Base-by-base conservation (phyloP, 139 green algal genomes). In the Chlamydomonas sp. region DNA sequence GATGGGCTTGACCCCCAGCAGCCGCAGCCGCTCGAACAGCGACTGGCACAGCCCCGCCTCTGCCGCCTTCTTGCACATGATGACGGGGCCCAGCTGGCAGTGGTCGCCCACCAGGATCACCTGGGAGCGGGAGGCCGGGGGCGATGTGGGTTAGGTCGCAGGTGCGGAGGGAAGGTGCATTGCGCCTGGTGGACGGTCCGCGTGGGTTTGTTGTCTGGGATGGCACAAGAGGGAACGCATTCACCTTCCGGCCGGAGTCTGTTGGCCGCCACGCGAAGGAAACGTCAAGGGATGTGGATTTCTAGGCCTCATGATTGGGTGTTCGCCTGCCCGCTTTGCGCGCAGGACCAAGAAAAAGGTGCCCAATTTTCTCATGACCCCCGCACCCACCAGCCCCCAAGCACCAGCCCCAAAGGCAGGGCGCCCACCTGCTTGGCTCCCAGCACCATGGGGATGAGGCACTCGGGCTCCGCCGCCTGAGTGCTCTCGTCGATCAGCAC, bases 81-180 rank as follows among this genome's bases (percentile, higher is more conserved):
- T 97, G 77, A 99, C 96, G 20, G 98, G 97, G 3, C 96, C 96
- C 80, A 98, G 94, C 95, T 98, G 98, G 93, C 97, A 99, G 93
- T 99, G 97, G 93, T 99, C 98, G 18, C 98, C 98, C 62, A 99
- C 98, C 79, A 99, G 93, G 3, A 99, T 94, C 2, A 97, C 92
- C 93, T 96, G 89, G 66, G 75, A 7, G 62, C 20, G 31, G 6
- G 49, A 3, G 60, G 49, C 69, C 2, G 57, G 16, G 12, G 71
- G 63, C 60, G 60, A 3, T 16, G 59, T 16, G 5, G 60, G 15
- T 14, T 57, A 57, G 57, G 5, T n/a, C 57, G 75, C 2, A 63
- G 57, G 75, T 57, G n/a, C n/a, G 4, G 73, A 60, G 4, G 4
- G 73, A 4, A 62, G 15, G 78, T 58, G 12, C 61, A n/a, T n/a